Evolutionary conservation across 1,284 basidiomycete species (phyloP).

Genomic region (Marasmius oreades): DNA sequence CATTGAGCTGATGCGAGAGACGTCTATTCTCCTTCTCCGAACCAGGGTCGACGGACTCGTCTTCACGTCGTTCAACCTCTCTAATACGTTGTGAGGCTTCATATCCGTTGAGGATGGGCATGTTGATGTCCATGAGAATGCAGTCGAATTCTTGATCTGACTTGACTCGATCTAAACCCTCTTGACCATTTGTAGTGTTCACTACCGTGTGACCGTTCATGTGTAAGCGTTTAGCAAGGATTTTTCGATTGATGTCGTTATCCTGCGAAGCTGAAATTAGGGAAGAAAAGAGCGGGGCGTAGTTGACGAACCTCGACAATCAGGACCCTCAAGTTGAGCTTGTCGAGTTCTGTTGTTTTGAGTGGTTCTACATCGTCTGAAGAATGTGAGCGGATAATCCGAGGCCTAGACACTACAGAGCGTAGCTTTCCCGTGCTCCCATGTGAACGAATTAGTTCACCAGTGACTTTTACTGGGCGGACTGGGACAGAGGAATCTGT

Average conservation of each 20-base stretch:
- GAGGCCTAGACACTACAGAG: not conserved
- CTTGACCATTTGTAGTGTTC: constrained; percentile 75
- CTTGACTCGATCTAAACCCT: constrained; percentile 63
- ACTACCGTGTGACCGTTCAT: constrained; percentile 69
- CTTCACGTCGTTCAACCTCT: constrained; percentile 42
- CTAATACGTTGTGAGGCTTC: constrained; percentile 71
- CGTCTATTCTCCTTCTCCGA: constrained; percentile 17
- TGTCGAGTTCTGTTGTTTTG: constrained; percentile 4
- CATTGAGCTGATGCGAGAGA: constrained; percentile 55
- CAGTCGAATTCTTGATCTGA: constrained; percentile 68
- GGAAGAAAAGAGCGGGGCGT: not conserved
- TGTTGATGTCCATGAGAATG: constrained; percentile 85
- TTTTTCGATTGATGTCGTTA: constrained; percentile 74
- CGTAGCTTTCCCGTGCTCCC: not conserved
- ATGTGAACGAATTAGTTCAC: constrained; percentile 16
- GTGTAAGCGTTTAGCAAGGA: constrained; percentile 67
- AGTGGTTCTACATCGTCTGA: not conserved
- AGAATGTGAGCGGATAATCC: not conserved
- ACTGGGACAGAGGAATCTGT: constrained; percentile 33
- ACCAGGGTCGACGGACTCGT: constrained; percentile 9
- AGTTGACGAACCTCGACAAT: constrained; percentile 60
- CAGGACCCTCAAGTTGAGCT: constrained; percentile 51
- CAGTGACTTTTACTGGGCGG: constrained; percentile 40
- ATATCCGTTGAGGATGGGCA: constrained; percentile 82
- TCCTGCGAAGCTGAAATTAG: constrained; percentile 39